Percentiles rank a stretch among this genome's conserved stretches.
These are phyloP conservation scores for Tolypocladium ovalisporum DNA, from an alignment of 2,329 filamentous ascomycete species.

Conservation along the genomic window DNA sequence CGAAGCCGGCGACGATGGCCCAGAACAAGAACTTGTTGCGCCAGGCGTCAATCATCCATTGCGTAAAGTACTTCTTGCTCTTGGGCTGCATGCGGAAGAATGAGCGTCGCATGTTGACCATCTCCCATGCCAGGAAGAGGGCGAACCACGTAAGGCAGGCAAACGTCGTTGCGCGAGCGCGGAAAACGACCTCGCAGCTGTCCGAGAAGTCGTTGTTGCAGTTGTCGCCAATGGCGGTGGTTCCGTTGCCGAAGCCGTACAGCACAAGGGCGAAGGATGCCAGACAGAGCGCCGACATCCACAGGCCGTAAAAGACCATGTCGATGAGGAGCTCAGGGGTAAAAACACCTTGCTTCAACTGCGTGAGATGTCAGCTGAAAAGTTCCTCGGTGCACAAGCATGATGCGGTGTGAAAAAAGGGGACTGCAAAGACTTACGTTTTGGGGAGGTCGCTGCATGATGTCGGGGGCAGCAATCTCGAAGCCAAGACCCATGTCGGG, in stretches of 20 bases:
- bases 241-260: constrained; percentile 34
- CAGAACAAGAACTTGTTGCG: constrained; percentile 61
- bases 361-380: background rate
- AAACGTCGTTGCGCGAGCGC: constrained; percentile 61
- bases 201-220: constrained; percentile 48
- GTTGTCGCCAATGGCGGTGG: constrained; percentile 39
- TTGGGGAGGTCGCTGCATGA: constrained; percentile 59
- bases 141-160: constrained; percentile 64
- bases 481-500: constrained; percentile 68
- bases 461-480: constrained; percentile 57
- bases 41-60: constrained; percentile 58
- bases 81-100: constrained; percentile 64
- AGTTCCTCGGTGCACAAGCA: background rate
- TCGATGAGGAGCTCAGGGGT: constrained; percentile 54
- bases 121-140: constrained; percentile 66
- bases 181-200: constrained; percentile 50
- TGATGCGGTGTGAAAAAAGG: too few relatives aligned
- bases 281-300: constrained; percentile 52
- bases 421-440: constrained; percentile 29
- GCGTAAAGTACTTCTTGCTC: constrained; percentile 47
- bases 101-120: constrained; percentile 57
- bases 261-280: constrained; percentile 40
- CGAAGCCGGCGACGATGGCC: constrained; percentile 35
- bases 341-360: constrained; percentile 45
- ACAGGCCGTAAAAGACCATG: constrained; percentile 55